These are phyloP conservation scores for Suhomyces xylopsoci DNA, from an alignment of 805 yeast species.

Conservation along the genomic window DNA sequence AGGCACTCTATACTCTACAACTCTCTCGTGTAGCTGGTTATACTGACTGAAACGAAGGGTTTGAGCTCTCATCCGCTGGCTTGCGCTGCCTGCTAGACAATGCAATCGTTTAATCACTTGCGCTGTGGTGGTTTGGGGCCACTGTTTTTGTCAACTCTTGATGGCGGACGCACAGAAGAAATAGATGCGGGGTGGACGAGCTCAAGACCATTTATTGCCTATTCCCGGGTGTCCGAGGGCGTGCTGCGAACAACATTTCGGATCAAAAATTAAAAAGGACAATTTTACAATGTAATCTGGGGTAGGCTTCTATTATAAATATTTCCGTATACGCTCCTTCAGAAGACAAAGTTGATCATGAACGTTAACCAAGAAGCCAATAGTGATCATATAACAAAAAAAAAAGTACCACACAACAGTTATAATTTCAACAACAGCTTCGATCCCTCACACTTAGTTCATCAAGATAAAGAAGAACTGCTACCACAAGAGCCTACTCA, in stretches of 20 bases:
- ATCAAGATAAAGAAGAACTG: background rate
- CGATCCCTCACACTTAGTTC: background rate
- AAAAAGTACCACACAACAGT: background rate
- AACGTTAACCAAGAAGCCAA: background rate
- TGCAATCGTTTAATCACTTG: background rate
- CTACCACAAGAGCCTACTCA: background rate
- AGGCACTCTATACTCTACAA: background rate
- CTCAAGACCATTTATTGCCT: background rate
- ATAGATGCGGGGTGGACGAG: slow-evolving; percentile 4
- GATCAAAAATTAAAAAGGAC: slow-evolving; percentile 1
- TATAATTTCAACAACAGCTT: background rate
- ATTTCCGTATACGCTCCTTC: background rate
- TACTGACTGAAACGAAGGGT: background rate
- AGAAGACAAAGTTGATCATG: background rate
- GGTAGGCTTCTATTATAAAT: slow-evolving; percentile 3
- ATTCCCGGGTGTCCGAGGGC: slow-evolving; percentile 2
- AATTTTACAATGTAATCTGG: slow-evolving; percentile 1
- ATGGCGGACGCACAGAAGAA: background rate
- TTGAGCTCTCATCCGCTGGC: background rate
- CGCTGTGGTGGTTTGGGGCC: background rate
- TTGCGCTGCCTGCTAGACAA: background rate
- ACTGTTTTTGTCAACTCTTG: background rate
- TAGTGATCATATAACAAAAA: background rate
- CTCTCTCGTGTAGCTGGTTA: too few relatives aligned
- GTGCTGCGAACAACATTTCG: background rate